phyloP scores from a whole-genome alignment of 2,329 filamentous ascomycete genomes.

The Aspergillus japonicus region DNA sequence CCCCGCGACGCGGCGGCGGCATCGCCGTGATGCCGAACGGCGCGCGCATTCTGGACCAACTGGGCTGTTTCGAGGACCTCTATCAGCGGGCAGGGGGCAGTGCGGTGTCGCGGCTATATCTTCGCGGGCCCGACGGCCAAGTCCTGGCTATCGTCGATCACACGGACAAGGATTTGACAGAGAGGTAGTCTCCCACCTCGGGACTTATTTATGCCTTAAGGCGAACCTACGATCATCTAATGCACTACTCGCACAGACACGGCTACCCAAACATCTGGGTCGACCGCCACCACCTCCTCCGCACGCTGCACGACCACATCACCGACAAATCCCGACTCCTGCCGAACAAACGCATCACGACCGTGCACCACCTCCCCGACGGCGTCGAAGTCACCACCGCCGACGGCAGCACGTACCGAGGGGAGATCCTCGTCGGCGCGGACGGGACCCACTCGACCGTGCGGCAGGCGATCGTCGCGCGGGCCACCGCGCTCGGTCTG shows the following conservation, averaged over 20 bases:
- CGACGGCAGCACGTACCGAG: constrained; percentile 17
- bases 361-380: constrained; percentile 3
- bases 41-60: constrained; percentile 18
- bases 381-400: constrained; percentile 14
- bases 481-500: constrained; percentile 9
- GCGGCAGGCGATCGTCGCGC: constrained; percentile 33
- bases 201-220: background rate
- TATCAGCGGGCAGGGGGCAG: background rate
- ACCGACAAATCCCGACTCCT: constrained; percentile 22
- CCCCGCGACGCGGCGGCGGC: constrained; percentile 21
- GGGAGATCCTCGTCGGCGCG: constrained; percentile 41
- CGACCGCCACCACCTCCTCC: constrained; percentile 25
- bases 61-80: constrained; percentile 12
- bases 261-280: constrained; percentile 25
- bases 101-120: background rate
- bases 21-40: constrained; percentile 21
- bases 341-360: constrained; percentile 15
- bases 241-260: constrained; percentile 5
- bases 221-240: too few species aligned
- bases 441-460: constrained; percentile 45
- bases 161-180: background rate
- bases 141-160: background rate
- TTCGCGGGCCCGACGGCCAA: background rate
- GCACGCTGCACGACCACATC: constrained; percentile 26
- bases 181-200: background rate